phyloP scores from a whole-genome alignment of 371 early-diverging fungal species.

The Cokeromyces recurvatus region DNA sequence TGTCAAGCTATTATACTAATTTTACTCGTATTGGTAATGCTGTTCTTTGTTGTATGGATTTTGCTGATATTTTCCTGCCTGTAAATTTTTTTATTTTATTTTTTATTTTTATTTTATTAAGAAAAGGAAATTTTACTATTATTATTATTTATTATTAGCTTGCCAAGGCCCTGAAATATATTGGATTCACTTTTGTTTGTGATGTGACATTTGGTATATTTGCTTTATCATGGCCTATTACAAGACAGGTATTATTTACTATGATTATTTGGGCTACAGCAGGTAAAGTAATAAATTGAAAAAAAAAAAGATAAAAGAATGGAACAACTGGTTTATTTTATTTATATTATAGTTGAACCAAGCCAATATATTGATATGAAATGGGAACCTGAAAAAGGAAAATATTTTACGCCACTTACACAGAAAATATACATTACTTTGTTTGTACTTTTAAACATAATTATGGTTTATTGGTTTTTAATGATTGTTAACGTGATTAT shows the following conservation, averaged over 20 bases:
- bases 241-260: slow-evolving; percentile 66
- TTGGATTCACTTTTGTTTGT: slow-evolving; percentile 52
- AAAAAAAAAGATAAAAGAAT: neutral
- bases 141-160: too few species aligned
- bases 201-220: slow-evolving; percentile 75
- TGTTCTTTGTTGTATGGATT: slow-evolving; percentile 77
- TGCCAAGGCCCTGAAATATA: slow-evolving; percentile 76
- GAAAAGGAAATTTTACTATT: too few species aligned
- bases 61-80: slow-evolving; percentile 76
- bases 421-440: slow-evolving; percentile 54
- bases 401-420: slow-evolving; percentile 51
- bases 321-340: too few species aligned
- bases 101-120: too few species aligned
- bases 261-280: slow-evolving; percentile 53
- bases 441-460: slow-evolving; percentile 54
- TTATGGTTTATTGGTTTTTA: slow-evolving; percentile 76
- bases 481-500: slow-evolving; percentile 66
- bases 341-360: slow-evolving; percentile 35
- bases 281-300: slow-evolving; percentile 31
- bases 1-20: slow-evolving; percentile 66
- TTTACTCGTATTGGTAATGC: slow-evolving; percentile 81
- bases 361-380: slow-evolving; percentile 36
- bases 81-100: slow-evolving; percentile 21
- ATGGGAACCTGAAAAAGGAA: slow-evolving; percentile 68
- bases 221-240: slow-evolving; percentile 72